A percentile compares a stretch with the other conserved stretches of the same genome.
phyloP scores from a whole-genome alignment of 75 land plant species.

The Pseudotsuga menziesii region DNA sequence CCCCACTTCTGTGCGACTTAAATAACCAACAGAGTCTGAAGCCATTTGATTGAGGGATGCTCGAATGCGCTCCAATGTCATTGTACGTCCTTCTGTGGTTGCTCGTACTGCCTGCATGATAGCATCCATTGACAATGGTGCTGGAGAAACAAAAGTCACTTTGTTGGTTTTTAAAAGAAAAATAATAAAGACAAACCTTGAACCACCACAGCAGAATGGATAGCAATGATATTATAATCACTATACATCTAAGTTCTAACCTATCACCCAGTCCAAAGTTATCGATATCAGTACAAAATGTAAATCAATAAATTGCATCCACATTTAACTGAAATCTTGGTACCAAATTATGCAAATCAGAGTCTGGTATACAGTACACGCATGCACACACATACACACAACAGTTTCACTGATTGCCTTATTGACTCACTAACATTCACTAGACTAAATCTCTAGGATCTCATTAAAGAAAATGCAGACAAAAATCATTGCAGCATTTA shows the following conservation, averaged over 20 bases:
- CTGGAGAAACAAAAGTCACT: slow-evolving; percentile 31
- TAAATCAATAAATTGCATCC: background rate
- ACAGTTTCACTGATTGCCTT: no score
- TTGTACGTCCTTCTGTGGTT: slow-evolving; percentile 47
- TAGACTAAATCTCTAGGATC: no score
- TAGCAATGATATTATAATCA: background rate
- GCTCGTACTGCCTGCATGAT: slow-evolving; percentile 62
- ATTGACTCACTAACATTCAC: no score
- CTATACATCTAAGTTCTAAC: no score
- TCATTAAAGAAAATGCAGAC: no score
- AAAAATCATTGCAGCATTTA: no score
- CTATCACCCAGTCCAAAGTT: background rate
- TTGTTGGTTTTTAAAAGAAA: background rate
- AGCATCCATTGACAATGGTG: slow-evolving; percentile 48
- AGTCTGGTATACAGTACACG: background rate
- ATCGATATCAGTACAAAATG: background rate
- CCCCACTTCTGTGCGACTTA: slow-evolving; percentile 25
- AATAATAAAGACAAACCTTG: background rate
- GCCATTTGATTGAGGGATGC: slow-evolving; percentile 55
- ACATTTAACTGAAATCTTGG: background rate
- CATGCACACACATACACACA: background rate
- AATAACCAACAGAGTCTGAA: slow-evolving; percentile 32
- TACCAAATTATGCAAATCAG: slow-evolving; percentile 40
- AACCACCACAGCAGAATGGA: background rate
- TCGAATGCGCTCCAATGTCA: slow-evolving; percentile 70